A percentile compares a stretch with the other conserved stretches of the same genome.
These are phyloP conservation scores for Coffea eugenioides DNA, from an alignment of 257 asterid species.

Conservation along the genomic window DNA sequence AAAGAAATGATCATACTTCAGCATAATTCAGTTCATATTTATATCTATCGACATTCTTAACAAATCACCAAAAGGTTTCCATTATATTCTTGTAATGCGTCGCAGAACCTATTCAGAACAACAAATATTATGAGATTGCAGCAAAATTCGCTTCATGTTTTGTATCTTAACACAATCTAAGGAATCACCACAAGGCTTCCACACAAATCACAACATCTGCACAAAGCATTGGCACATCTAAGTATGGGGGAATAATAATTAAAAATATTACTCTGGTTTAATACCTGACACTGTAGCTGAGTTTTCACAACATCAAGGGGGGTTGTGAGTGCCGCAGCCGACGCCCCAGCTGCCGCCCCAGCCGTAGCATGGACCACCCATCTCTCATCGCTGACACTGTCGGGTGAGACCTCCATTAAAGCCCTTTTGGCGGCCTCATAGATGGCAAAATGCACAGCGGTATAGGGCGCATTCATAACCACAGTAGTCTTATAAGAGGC, in stretches of 20 bases:
- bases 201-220: neutral
- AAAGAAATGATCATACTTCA: neutral
- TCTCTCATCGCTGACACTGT: slow-evolving; percentile 58
- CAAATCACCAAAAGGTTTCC: neutral
- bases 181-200: neutral
- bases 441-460: slow-evolving; percentile 88
- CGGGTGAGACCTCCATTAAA: slow-evolving; percentile 61
- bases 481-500: slow-evolving; percentile 87
- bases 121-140: neutral
- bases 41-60: neutral
- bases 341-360: slow-evolving; percentile 94
- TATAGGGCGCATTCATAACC: slow-evolving; percentile 93
- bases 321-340: slow-evolving; percentile 79
- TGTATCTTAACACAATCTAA: neutral
- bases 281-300: slow-evolving; percentile 96
- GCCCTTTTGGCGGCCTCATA: slow-evolving; percentile 89
- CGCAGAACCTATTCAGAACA: neutral
- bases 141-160: neutral
- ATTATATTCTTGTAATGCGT: neutral
- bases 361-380: slow-evolving; percentile 89
- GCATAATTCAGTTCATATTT: neutral
- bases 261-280: neutral
- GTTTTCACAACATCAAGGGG: slow-evolving; percentile 98
- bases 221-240: neutral
- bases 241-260: too few relatives aligned